Evolutionary conservation across 257 asterid species (phyloP).

Genomic region (Nicotiana benthamiana): DNA sequence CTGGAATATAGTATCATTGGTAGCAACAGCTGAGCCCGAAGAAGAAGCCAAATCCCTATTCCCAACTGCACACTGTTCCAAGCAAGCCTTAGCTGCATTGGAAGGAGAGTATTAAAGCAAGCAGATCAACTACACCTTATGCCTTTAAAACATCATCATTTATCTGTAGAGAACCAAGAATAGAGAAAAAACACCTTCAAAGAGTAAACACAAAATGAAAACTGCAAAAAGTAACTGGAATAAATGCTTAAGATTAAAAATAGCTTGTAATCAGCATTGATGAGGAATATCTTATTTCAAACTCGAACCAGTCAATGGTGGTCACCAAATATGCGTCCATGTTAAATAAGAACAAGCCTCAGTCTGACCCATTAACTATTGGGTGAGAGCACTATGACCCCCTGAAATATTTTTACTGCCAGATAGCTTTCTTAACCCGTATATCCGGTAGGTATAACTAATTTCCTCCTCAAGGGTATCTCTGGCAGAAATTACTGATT

Average conservation of each 20-base stretch:
- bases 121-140: background rate
- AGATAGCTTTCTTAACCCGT: background rate
- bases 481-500: background rate
- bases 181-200: background rate
- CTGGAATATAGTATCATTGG: constrained; percentile 19
- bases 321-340: background rate
- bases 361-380: background rate
- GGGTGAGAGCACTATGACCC: background rate
- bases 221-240: background rate
- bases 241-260: background rate
- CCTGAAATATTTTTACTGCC: background rate
- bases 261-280: background rate
- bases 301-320: background rate
- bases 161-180: background rate
- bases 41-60: constrained; percentile 26
- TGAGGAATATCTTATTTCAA: background rate
- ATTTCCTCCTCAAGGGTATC: background rate
- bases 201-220: background rate
- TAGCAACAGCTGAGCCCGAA: constrained; percentile 19
- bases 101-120: background rate
- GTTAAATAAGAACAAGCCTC: background rate
- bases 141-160: background rate
- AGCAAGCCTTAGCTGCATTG: constrained; percentile 62
- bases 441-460: background rate
- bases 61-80: constrained; percentile 72